phyloP scores from a whole-genome alignment of 352 stramenopile genomes.

The Peronospora destructor region DNA sequence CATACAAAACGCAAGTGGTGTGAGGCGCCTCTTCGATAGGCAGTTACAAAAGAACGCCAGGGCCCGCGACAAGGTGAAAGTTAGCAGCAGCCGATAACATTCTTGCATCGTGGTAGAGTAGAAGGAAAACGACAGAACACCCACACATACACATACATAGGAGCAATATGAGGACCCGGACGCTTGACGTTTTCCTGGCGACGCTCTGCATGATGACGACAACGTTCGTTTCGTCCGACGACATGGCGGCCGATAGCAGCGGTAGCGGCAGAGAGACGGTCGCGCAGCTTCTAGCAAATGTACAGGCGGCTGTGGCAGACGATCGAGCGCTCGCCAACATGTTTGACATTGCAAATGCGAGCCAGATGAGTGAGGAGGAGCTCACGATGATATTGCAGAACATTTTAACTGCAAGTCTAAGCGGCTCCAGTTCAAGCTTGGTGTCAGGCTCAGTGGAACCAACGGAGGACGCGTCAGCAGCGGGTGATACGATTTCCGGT shows the following conservation, averaged over 20 bases:
- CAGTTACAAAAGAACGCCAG: slow-evolving; percentile 23
- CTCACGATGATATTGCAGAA: slow-evolving; percentile 28
- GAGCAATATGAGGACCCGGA: slow-evolving; percentile 13
- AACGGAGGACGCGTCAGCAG: slow-evolving; percentile 13
- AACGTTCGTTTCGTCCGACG: slow-evolving; percentile 2
- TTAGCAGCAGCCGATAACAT: background rate
- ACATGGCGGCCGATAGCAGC: slow-evolving; percentile 22
- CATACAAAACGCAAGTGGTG: no score
- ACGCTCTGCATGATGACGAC: slow-evolving; percentile 14
- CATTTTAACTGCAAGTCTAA: slow-evolving; percentile 21
- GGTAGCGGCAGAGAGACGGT: slow-evolving; percentile 19
- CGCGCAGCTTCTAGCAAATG: slow-evolving; percentile 26
- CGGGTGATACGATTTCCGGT: slow-evolving; percentile 7
- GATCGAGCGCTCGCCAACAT: slow-evolving; percentile 33
- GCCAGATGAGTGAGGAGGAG: slow-evolving; percentile 33
- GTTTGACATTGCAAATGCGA: slow-evolving; percentile 31
- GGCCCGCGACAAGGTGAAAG: background rate
- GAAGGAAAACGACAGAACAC: slow-evolving; percentile 3
- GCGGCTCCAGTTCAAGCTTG: slow-evolving; percentile 2
- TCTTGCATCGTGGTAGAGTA: background rate
- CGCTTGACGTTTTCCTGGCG: slow-evolving; percentile 12
- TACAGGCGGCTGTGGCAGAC: slow-evolving; percentile 28
- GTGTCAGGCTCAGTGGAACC: slow-evolving; percentile 6
- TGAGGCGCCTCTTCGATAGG: slow-evolving; percentile 11
- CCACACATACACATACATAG: background rate